Conservation (phyloP, 352 stramenopile genomes). For the Hyaloperonospora brassicae region DNA sequence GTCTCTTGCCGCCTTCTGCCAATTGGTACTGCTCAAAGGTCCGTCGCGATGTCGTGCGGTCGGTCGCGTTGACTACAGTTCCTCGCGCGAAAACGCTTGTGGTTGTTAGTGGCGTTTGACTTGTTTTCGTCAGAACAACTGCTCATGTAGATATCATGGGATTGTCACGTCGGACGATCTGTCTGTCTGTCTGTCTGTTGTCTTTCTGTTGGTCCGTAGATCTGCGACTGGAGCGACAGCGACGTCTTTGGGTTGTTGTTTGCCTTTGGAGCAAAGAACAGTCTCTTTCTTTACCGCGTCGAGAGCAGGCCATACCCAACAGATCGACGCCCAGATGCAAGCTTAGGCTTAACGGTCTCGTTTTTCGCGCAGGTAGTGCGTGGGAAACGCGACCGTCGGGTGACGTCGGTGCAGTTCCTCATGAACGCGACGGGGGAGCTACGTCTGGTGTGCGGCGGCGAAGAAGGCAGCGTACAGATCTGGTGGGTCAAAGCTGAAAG, state of each 20-base stretch:
- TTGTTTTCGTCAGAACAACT: too few species aligned
- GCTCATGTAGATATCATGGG: too few species aligned
- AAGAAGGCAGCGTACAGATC: slow-evolving; percentile 67
- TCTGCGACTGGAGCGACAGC: slow-evolving; percentile 55
- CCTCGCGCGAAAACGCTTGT: too few species aligned
- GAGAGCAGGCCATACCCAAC: background rate
- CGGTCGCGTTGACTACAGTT: background rate
- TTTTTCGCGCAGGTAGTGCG: slow-evolving; percentile 50
- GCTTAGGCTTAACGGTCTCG: slow-evolving; percentile 8
- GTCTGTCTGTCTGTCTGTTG: background rate
- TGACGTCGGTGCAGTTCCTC: slow-evolving; percentile 50
- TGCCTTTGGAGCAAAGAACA: slow-evolving; percentile 54
- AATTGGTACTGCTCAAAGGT: slow-evolving; percentile 83
- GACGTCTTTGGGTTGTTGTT: slow-evolving; percentile 31
- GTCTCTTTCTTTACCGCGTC: slow-evolving; percentile 58
- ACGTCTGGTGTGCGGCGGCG: slow-evolving; percentile 44
- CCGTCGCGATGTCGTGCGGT: slow-evolving; percentile 3
- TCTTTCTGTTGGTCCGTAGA: slow-evolving; percentile 24
- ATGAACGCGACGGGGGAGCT: slow-evolving; percentile 24
- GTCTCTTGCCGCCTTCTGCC: slow-evolving; percentile 47
- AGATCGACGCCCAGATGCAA: background rate
- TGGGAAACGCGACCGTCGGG: slow-evolving; percentile 49
- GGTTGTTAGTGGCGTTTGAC: too few species aligned
- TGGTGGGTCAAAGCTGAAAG: slow-evolving; percentile 32
- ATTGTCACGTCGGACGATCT: background rate